These are phyloP conservation scores for Pythium plurisporium DNA, from an alignment of 352 stramenopile species.

Conservation along the genomic window DNA sequence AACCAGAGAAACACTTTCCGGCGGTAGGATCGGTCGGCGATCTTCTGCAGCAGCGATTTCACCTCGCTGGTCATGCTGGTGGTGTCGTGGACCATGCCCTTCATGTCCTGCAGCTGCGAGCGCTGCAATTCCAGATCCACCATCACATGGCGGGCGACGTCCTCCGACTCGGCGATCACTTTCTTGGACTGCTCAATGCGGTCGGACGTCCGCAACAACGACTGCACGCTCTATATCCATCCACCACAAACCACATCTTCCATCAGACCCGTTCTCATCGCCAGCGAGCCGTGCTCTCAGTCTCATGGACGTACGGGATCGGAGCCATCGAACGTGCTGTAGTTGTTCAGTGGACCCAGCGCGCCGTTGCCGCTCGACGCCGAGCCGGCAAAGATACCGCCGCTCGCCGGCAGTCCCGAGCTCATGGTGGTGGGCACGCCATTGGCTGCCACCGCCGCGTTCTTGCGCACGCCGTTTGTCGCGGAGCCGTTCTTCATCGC, in stretches of 20 bases:
- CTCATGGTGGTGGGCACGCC: too few relatives aligned
- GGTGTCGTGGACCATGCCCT: slow-evolving; percentile 74
- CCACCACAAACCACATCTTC: not conserved
- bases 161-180: slow-evolving; percentile 57
- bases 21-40: slow-evolving; percentile 63
- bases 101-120: slow-evolving; percentile 76
- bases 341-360: slow-evolving; percentile 40
- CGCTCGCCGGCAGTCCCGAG: slow-evolving; percentile 2
- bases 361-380: slow-evolving; percentile 26
- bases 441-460: not conserved
- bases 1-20: slow-evolving; percentile 69
- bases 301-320: slow-evolving; percentile 33
- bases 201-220: slow-evolving; percentile 65
- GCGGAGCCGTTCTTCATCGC: slow-evolving; percentile 11
- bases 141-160: slow-evolving; percentile 64
- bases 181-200: slow-evolving; percentile 68
- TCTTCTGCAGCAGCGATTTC: slow-evolving; percentile 59
- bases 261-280: not conserved
- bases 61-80: slow-evolving; percentile 62
- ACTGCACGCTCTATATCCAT: slow-evolving; percentile 43
- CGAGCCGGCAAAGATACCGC: slow-evolving; percentile 22
- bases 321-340: slow-evolving; percentile 60
- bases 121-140: slow-evolving; percentile 78
- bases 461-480: slow-evolving; percentile 7
- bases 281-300: too few relatives aligned